These are phyloP conservation scores for Emericellopsis atlantica DNA, from an alignment of 2,329 filamentous ascomycete genomes.

Conservation along the genomic window DNA sequence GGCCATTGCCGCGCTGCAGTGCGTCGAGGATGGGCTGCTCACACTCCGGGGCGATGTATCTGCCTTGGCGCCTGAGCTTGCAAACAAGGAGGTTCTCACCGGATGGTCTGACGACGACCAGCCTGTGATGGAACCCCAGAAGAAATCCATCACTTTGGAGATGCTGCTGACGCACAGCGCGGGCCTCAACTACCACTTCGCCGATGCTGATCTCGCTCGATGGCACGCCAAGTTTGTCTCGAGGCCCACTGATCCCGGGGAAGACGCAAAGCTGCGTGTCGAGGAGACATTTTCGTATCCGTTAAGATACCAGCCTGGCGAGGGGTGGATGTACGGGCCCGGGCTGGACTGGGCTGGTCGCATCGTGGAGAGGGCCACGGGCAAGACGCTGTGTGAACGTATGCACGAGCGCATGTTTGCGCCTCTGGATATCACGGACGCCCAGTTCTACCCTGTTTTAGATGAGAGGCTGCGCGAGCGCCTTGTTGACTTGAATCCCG, in stretches of 20 bases:
- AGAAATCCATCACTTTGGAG: conserved; percentile 30
- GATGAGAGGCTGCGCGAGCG: conserved; percentile 19
- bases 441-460: conserved; percentile 23
- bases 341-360: conserved; percentile 40
- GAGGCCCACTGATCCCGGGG: background rate
- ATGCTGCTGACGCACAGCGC: conserved; percentile 39
- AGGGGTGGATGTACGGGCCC: conserved; percentile 34
- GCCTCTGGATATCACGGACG: conserved; percentile 26
- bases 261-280: conserved; percentile 16
- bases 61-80: conserved; percentile 31
- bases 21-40: conserved; percentile 37
- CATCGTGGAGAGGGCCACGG: conserved; percentile 32
- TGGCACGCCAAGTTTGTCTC: conserved; percentile 19
- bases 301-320: conserved; percentile 36
- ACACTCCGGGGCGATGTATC: conserved; percentile 31
- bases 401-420: conserved; percentile 29
- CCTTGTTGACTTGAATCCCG: conserved; percentile 22
- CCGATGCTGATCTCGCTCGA: conserved; percentile 18
- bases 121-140: conserved; percentile 18
- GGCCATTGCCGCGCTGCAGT: conserved; percentile 38
- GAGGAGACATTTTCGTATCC: conserved; percentile 28
- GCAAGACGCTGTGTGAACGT: conserved; percentile 25
- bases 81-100: conserved; percentile 29
- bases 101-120: conserved; percentile 29
- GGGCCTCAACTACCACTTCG: conserved; percentile 31